Base-by-base conservation (phyloP, 768 basidiomycete genomes). In the Collybia sordida region DNA sequence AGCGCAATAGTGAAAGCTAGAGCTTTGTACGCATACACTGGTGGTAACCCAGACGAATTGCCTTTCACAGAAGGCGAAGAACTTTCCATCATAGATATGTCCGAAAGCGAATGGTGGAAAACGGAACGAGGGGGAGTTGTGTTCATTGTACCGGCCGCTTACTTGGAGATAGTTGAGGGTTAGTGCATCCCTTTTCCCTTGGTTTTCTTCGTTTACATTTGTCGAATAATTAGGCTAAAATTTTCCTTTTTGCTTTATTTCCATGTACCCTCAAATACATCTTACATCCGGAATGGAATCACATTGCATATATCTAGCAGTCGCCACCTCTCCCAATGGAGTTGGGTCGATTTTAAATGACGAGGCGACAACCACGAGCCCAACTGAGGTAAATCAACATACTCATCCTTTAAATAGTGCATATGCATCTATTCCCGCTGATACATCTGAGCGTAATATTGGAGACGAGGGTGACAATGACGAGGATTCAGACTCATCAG, bases 41-140 rank as follows among this genome's bases (percentile, higher is more conserved):
- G 83, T 21, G 66, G 67, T 37, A 86, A 81, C 52, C 60, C 81
- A 14, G 94, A 98, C 57, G 94, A 98, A 63, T 74, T 95, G n/a
- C 75, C 90, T 0, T 91, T 98, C 63, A 70, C 69, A 6, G 93
- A 93, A 69, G 93, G 90, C 51, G 90, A 96, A 49, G 64, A 69
- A 27, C 70, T 98, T 34, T 74, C 75, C 6, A 83, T 99, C 54
- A 79, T 98, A 50, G 97, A 99, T 62, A 80, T 70, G 41, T 79
- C 79, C 47, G 97, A 98, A 57, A 77, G 73, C 45, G 90, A 91
- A 59, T 98, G 97, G 97, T 98, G 92, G 92, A 98, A 95, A 73
- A 88, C 87, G 34, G 95, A 98, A 71, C 80, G 81, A 61, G 83
- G 80, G 42, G 96, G 96, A 18, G 68, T 85, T 53, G 84, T 97